Percentiles rank a stretch among this genome's conserved stretches.
phyloP scores from a whole-genome alignment of 345 rosid species.

The Sisymbrium altissimum region DNA sequence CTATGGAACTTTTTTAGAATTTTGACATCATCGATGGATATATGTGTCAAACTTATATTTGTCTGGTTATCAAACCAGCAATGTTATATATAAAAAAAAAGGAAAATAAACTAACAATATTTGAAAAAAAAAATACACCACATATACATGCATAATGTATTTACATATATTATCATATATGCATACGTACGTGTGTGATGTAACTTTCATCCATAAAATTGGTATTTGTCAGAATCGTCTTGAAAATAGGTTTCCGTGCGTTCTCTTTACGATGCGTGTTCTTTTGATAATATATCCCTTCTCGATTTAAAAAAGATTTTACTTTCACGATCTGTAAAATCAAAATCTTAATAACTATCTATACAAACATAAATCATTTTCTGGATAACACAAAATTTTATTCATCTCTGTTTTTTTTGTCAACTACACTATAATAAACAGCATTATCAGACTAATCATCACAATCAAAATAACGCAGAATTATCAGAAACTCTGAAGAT shows the following conservation, averaged over 20 bases:
- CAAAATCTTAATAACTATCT: neutral
- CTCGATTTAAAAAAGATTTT: neutral
- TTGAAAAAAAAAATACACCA: neutral
- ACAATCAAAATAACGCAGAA: slow-evolving; percentile 7
- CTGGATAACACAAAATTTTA: neutral
- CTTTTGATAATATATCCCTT: neutral
- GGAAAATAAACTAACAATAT: neutral
- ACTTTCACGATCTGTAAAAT: neutral
- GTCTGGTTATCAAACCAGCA: neutral
- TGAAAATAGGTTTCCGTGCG: slow-evolving; percentile 40
- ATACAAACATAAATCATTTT: neutral
- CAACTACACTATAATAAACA: neutral
- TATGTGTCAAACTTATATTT: slow-evolving; percentile 12
- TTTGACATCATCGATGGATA: neutral
- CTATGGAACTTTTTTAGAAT: neutral
- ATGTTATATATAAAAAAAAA: neutral
- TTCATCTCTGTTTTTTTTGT: slow-evolving; percentile 16
- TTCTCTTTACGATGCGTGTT: slow-evolving; percentile 31
- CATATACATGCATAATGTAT: neutral
- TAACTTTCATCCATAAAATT: slow-evolving; percentile 38
- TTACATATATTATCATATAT: neutral
- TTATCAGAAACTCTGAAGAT: neutral
- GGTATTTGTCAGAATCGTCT: slow-evolving; percentile 38
- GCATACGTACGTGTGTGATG: slow-evolving; percentile 37
- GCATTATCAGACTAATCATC: neutral